Evolutionary conservation across 2,329 filamentous ascomycete genomes (phyloP), one percentile per base, ranked within the genome.

Genomic region (Curvularia hawaiiensis): DNA sequence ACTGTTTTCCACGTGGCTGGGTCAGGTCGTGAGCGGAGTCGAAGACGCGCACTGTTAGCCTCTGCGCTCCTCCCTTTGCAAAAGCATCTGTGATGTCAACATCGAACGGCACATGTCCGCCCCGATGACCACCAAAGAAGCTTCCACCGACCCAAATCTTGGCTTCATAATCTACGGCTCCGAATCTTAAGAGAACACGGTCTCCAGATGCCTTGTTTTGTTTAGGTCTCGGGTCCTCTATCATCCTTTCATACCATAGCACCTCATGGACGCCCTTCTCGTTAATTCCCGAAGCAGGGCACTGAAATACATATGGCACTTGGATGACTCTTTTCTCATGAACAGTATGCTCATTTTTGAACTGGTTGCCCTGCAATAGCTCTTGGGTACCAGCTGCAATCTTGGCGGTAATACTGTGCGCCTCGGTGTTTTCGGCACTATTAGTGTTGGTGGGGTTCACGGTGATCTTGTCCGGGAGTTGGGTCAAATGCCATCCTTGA

Each of bases 1-100:
- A 87, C 72, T 90, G 88, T 71, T 90, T 90, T 0, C 88, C 88
- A 31, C 88, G 79, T 1, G 85, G 88, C 70, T 90, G 87, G 0
- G 83, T 82, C 8, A 89, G 75, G 58, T 90, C 87, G 58, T 83
- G 84, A 0, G 87, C 84, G 0, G 87, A 89, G 71, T 90, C 87
- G 39, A 82, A 83, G 0, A 88, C 84, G 3, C 87, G 79, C 3
- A 89, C 52, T 0, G 83, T 85, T 4, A 90, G 67, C 20, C 65
- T 54, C n/a, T 69, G 61, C 3, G 60, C 59, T 2, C 49, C 54
- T 6, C 46, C 49, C 9, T 63, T 62, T 12, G 35, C 58, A 35
- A 76, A 72, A 67, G 65, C 60, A 67, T 86, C 83, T 1, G 83
- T 85, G 20, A 87, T 72, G 61, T 88, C 85, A n/a, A 88, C 62